phyloP scores from a whole-genome alignment of 2,329 filamentous ascomycete genomes.

The Ophioceras dolichostomum region DNA sequence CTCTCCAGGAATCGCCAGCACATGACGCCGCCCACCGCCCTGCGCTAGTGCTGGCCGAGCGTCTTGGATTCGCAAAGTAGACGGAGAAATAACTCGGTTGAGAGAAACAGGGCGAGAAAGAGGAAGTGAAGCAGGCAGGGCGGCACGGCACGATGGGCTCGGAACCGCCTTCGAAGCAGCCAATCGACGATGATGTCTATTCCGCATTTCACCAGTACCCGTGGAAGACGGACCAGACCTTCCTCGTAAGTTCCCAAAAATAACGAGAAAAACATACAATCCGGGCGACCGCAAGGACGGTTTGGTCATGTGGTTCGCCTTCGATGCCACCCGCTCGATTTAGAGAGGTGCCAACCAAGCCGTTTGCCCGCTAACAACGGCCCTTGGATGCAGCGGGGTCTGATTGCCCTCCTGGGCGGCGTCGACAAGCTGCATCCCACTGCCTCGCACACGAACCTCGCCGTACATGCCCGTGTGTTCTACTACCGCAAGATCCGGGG shows the following conservation, averaged over 20 bases:
- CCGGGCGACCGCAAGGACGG: no score
- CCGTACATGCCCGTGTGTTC: conserved; percentile 11
- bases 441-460: conserved; percentile 9
- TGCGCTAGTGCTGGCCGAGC: no score
- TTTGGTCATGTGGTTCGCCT: no score
- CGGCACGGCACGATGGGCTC: background rate
- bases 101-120: no score
- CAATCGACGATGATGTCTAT: background rate
- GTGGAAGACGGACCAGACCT: conserved; percentile 4
- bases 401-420: conserved; percentile 12
- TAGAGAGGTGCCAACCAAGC: background rate
- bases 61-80: no score
- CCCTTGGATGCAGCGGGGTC: conserved; percentile 6
- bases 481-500: conserved; percentile 10
- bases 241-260: conserved; percentile 3
- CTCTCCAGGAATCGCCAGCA: no score
- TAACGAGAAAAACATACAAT: background rate
- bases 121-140: background rate
- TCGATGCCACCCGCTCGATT: no score
- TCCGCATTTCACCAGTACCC: conserved; percentile 3
- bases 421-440: conserved; percentile 7
- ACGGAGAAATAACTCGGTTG: no score
- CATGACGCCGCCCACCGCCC: no score
- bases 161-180: background rate
- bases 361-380: background rate